Percentiles rank a stretch among this genome's conserved stretches.
These are phyloP conservation scores for Daucus carota DNA, from an alignment of 129 eudicot species.

Conservation along the genomic window DNA sequence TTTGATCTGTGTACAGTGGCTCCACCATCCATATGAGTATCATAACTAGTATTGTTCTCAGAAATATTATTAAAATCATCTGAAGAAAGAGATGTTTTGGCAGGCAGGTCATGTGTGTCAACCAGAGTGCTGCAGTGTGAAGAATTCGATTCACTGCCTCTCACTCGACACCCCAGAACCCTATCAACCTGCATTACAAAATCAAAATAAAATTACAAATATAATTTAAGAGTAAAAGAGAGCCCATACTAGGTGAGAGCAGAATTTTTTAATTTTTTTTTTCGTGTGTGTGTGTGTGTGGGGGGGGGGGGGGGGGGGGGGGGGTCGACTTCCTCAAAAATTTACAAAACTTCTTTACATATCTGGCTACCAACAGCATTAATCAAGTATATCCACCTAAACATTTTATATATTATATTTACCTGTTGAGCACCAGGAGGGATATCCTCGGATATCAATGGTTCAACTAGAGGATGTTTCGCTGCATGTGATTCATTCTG, in stretches of 20 bases:
- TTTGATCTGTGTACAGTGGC: constrained; percentile 20
- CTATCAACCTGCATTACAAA: constrained; percentile 65
- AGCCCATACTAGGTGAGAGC: background rate
- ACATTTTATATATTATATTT: constrained; percentile 2
- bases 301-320: too few relatives aligned
- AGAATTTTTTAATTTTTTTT: too few relatives aligned
- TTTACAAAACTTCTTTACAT: background rate
- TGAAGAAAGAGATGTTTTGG: constrained; percentile 18
- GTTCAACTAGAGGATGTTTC: constrained; percentile 19
- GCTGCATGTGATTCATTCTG: constrained; percentile 24
- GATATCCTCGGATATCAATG: constrained; percentile 19
- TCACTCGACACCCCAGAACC: constrained; percentile 84
- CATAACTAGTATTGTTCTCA: constrained; percentile 25
- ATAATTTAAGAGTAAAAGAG: background rate
- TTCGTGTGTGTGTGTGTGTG: too few relatives aligned
- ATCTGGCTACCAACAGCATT: background rate
- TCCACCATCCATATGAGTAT: constrained; percentile 17
- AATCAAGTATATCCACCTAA: background rate
- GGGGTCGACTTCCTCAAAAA: background rate
- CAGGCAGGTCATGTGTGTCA: constrained; percentile 22
- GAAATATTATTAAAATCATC: constrained; percentile 22
- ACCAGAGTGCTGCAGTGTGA: constrained; percentile 19
- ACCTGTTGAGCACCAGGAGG: constrained; percentile 47
- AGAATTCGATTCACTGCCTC: constrained; percentile 19
- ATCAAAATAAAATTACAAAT: background rate